phyloP scores from a whole-genome alignment of 139 green algal species.

The Chlorella sp. region DNA sequence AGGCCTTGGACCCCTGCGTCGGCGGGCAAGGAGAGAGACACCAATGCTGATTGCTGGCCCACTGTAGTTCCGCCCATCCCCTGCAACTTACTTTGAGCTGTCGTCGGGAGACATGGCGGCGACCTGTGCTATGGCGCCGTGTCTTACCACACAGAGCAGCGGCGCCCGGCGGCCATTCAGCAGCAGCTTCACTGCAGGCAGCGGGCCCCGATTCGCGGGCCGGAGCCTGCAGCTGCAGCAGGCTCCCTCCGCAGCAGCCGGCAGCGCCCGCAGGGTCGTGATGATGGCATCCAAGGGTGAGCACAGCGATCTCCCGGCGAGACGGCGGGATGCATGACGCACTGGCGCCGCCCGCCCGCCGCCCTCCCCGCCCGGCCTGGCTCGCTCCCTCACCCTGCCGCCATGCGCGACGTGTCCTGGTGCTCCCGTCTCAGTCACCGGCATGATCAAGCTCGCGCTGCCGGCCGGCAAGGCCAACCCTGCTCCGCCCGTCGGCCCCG shows the following conservation, averaged over 20 bases:
- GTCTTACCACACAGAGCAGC: conserved; percentile 17
- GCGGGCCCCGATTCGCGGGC: conserved; percentile 8
- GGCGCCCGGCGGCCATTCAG: neutral
- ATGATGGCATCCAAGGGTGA: conserved; percentile 72
- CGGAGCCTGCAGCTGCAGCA: conserved; percentile 18
- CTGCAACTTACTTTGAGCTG: too few species aligned
- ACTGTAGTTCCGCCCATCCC: too few species aligned
- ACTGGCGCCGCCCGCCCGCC: neutral
- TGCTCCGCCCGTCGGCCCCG: conserved; percentile 95
- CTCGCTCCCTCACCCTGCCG: neutral
- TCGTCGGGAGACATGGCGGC: too few species aligned
- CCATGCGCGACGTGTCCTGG: neutral
- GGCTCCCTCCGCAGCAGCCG: conserved; percentile 9
- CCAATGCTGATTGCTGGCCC: too few species aligned
- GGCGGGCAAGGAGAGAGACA: too few species aligned
- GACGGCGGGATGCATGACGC: neutral
- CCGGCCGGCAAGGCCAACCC: conserved; percentile 98
- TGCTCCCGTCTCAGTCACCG: conserved; percentile 11
- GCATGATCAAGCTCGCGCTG: conserved; percentile 94
- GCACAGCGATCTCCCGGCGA: neutral
- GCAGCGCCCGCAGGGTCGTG: conserved; percentile 24
- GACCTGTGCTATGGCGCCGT: too few species aligned
- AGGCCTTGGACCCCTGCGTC: too few species aligned
- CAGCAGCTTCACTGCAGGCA: conserved; percentile 27
- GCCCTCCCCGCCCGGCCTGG: neutral